Percentiles rank a stretch among this genome's conserved stretches.
These are phyloP conservation scores for Syzygium grande DNA, from an alignment of 345 rosid species.

Conservation along the genomic window DNA sequence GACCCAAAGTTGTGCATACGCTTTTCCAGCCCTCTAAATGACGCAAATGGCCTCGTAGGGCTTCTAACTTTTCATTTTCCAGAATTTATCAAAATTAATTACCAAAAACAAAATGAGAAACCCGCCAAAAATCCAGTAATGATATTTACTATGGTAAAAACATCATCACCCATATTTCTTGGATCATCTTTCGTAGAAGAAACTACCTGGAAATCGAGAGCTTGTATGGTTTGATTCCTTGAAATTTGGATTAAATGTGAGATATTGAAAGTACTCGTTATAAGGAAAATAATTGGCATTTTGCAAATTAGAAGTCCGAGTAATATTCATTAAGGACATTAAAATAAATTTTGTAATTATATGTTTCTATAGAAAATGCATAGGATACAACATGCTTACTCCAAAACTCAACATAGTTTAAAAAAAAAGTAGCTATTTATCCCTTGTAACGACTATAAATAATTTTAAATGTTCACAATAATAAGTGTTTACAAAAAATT, in stretches of 20 bases:
- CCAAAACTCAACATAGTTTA: fast-evolving
- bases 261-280: too few species aligned
- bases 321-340: neutral
- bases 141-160: neutral
- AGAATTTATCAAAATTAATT: too few species aligned
- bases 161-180: neutral
- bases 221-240: too few species aligned
- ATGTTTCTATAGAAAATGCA: too few species aligned
- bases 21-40: neutral
- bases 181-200: neutral
- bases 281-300: too few species aligned
- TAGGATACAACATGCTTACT: fast-evolving
- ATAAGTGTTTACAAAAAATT: neutral
- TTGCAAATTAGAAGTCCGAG: too few species aligned
- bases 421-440: too few species aligned
- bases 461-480: neutral
- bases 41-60: neutral
- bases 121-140: too few species aligned
- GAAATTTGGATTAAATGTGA: neutral
- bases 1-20: neutral
- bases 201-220: neutral
- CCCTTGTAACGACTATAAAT: neutral
- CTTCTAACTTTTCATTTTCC: too few species aligned
- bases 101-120: too few species aligned
- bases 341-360: too few species aligned